Base-by-base conservation (phyloP, 1,284 basidiomycete species). In the Neotropicomus parvogracilis region DNA sequence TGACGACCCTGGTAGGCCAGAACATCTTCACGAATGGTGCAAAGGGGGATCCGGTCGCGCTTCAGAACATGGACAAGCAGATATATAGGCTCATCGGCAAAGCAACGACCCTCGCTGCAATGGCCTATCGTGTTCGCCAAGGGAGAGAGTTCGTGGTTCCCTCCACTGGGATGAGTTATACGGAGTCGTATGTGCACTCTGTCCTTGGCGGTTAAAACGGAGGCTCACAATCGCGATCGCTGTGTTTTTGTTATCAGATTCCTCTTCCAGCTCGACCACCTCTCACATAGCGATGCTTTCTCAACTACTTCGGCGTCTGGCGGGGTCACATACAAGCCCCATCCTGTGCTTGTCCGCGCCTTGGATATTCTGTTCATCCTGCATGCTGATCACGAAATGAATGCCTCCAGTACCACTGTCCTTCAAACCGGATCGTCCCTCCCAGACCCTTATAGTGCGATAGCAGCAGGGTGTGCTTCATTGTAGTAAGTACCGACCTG, bases 121-220 rank as follows among this genome's bases (percentile, higher is more conserved):
- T 92, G 88, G 88, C 90, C 0, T 93, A 92, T 63, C 88, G 91
- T 39, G 79, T 92, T 29, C 84, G 91, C 32, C 89, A 92, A 72
- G 91, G 91, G 32, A 78, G 91, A 51, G 81, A 87, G 46, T 94
- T 95, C 62, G 89, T 93, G n/a, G 78, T 77, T 0, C 90, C 91
- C 5, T 89, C 90, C 2, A 81, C 81, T 3, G 88, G 88, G 0
- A 72, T 93, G 40, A 85, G 81, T 60, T 94, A 92, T 59, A 81
- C 91, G 4, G 89, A 81, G 63, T 87, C 88, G 84, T 88, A 59
- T 59, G 83, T 76, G 35, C 26, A 26, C 41, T 50, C 24, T 33
- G 29, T n/a, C 13, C 3, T 36, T 13, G 32, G 26, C 10, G 4
- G 7, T 7, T 19, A 34, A 14, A 11, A 32, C 28, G 0, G 8